phyloP scores from a whole-genome alignment of 768 basidiomycete species.

The Mycena kentingensis region DNA sequence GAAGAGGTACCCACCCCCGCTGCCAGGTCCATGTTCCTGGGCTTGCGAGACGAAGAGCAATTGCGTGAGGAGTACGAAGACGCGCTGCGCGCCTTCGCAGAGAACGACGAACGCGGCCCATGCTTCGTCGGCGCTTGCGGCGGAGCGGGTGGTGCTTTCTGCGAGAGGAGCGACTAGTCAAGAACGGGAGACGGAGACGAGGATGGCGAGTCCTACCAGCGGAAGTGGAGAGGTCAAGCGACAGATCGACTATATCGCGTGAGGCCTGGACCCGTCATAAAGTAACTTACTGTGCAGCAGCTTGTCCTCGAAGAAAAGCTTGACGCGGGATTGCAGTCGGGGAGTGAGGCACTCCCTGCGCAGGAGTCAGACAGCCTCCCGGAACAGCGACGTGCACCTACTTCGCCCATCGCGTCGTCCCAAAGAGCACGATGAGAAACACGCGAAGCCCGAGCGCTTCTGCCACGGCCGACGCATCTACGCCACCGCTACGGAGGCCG shows the following conservation, averaged over 20 bases:
- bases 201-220: not conserved
- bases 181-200: not conserved
- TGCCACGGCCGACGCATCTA: constrained; percentile 4
- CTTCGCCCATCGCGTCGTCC: constrained; percentile 7
- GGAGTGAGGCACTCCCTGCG: constrained; percentile 2
- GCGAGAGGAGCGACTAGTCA: not conserved
- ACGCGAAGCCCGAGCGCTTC: constrained; percentile 7
- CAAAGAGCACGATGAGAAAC: not conserved
- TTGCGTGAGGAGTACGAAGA: constrained; percentile 3
- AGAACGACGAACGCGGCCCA: constrained; percentile 4
- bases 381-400: not conserved
- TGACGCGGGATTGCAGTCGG: constrained; percentile 3
- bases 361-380: not conserved
- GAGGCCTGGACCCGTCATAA: not conserved
- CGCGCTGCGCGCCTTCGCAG: not conserved
- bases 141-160: constrained; percentile 10
- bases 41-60: constrained; percentile 6
- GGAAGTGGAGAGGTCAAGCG: constrained; percentile 16
- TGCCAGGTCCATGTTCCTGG: no score
- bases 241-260: constrained; percentile 7
- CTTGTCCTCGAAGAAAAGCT: constrained; percentile 8
- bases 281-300: constrained; percentile 7
- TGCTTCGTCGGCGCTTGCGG: constrained; percentile 1
- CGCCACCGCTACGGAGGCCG: constrained; percentile 10
- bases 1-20: constrained; percentile 1